A percentile compares a stretch with the other conserved stretches of the same genome.
Conservation (phyloP, 805 yeast species). For the Candida yuanshanica region DNA sequence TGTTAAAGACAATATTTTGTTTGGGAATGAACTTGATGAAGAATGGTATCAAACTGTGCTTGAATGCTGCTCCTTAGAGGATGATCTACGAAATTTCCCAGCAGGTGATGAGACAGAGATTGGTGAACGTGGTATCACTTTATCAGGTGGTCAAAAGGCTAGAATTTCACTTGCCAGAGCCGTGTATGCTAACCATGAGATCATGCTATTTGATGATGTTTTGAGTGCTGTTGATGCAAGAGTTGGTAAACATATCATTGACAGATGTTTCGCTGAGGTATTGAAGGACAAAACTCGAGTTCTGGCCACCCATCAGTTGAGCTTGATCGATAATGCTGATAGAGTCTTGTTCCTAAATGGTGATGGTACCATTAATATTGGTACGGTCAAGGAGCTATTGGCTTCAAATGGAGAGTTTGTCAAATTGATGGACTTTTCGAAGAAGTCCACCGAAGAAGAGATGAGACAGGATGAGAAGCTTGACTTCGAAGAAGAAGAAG, state of each 20-base stretch:
- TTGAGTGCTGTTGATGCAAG: slow-evolving; percentile 75
- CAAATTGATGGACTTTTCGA: slow-evolving; percentile 40
- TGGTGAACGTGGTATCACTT: slow-evolving; percentile 72
- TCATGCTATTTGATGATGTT: slow-evolving; percentile 65
- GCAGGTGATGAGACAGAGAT: slow-evolving; percentile 68
- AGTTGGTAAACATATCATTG: slow-evolving; percentile 66
- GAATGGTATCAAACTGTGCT: slow-evolving; percentile 45
- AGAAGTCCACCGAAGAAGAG: slow-evolving; percentile 19
- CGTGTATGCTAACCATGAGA: slow-evolving; percentile 56
- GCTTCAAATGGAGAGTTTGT: slow-evolving; percentile 37
- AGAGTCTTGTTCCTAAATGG: slow-evolving; percentile 57
- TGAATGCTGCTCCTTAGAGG: slow-evolving; percentile 51
- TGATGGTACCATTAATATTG: slow-evolving; percentile 52
- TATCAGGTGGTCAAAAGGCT: slow-evolving; percentile 80
- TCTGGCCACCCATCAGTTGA: slow-evolving; percentile 73
- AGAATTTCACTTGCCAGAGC: slow-evolving; percentile 67
- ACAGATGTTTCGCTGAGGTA: slow-evolving; percentile 50
- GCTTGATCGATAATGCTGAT: slow-evolving; percentile 58
- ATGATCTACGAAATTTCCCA: slow-evolving; percentile 54
- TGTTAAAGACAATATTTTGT: slow-evolving; percentile 57
- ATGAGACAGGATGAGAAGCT: slow-evolving; percentile 6
- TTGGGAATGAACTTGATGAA: slow-evolving; percentile 48
- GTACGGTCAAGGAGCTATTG: slow-evolving; percentile 47
- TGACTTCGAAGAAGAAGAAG: slow-evolving; percentile 25
- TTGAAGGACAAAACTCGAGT: slow-evolving; percentile 52